Base-by-base conservation (phyloP, 2,329 filamentous ascomycete species). In the Calonectria henricotiae region DNA sequence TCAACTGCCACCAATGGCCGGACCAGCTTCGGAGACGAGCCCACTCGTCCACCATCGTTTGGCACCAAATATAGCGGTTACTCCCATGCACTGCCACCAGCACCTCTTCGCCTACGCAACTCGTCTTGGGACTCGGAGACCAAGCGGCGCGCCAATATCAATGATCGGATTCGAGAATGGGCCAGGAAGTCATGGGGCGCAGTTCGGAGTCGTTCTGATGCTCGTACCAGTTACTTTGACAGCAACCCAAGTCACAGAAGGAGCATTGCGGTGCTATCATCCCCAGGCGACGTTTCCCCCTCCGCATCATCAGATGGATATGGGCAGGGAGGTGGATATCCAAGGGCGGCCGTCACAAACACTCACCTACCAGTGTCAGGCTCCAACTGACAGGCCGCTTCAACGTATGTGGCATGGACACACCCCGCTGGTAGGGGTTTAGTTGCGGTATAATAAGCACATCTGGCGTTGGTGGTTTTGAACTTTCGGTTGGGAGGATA, bases 121-220 rank as follows among this genome's bases (percentile, higher is more conserved):
- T 71, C 77, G 27, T 77, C 78, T 39, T 79, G 79, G 72, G 75
- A 76, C 17, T 76, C 79, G 35, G 74, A 79, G 61, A 70, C 76
- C 15, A 77, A 75, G 51, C 77, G 75, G 32, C 78, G 78, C 12
- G 71, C 77, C 47, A 80, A 71, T 49, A 75, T 82, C 65, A 82
- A 82, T 64, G 79, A 79, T 43, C 77, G 77, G 25, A 77, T 83
- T 25, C 71, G 75, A 43, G 77, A 80, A 49, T 82, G 81, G 81
- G 81, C 81, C 30, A 79, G 73, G 70, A 78, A 75, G 37, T 83
- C 81, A 0, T 74, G 81, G 70, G 72, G 74, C 12, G 75, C 77
- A 43, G 74, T 75, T 13, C 75, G 75, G 67, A 76, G 69, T 49
- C 74, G 74, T 23, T 71, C 79, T 58, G 75, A 77, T 30, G 49